Evolutionary conservation across 2,329 filamentous ascomycete genomes (phyloP), one percentile per base, ranked within the genome.

Genomic region (Epichloe scottii): DNA sequence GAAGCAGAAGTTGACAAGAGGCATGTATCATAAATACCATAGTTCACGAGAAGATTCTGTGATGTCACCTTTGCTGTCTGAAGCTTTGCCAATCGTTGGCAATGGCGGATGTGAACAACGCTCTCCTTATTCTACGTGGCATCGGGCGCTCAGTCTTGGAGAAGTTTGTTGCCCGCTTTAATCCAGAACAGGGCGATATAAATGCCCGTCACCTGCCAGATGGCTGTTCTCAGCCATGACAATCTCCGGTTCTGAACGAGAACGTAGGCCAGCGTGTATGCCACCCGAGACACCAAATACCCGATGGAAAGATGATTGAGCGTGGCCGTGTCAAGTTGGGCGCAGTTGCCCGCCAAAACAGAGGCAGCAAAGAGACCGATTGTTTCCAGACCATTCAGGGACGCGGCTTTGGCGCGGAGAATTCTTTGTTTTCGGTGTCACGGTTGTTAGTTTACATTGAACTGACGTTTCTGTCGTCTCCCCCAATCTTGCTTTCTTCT

Each of bases 351-450:
- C 15, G 73, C 73, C 33, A 70, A 64, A 19, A 77, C 65, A 39
- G 62, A 67, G 2, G 68, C 68, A 17, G 71, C 66, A 58, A 66
- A 74, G 54, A 72, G 58, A 44, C 69, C 69, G 11, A 75, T 55
- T 5, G 68, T 71, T 60, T 75, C 72, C 53, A 71, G 65, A 54
- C 63, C 69, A 56, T 75, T 75, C 44, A 62, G 58, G 11, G 64
- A 58, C 4, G 73, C 71, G 19, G 76, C 74, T 59, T 83, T 74
- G 30, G 73, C 69, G 48, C 77, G 72, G 40, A 79, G 62, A 34
- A 76, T 68, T 48, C 71, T 71, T 59, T 79, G 79, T 59, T 83
- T 78, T 30, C 69, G 71, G 61, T 78, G 54, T 2, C 14, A 8
- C 4, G 14, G 26, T 3, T 14, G 42, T 43, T 37, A 33, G 41